Evolutionary conservation across 129 eudicot genomes (phyloP), one percentile per base, ranked within the genome.

Genomic region (Chrysanthemum makinoi): DNA sequence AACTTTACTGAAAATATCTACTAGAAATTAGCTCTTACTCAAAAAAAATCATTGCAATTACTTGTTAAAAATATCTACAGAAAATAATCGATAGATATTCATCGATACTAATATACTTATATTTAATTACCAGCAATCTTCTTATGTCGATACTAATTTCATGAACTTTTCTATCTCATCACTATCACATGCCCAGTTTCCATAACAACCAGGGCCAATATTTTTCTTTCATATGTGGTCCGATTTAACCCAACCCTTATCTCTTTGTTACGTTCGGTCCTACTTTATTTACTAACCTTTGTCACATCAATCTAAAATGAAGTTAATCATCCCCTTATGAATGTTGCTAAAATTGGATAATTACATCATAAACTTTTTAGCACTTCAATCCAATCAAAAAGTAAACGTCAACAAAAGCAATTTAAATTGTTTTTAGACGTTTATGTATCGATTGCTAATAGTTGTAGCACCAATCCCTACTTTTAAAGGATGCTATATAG

Each of bases 251-350:
- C 72, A 51, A 54, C 61, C 65, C 73, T 75, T 67, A 75, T 75
- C 80, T 67, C 68, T 75, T 75, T 67, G 44, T 58, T 67, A 75
- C 62, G 62, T 57, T 67, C 67, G 80, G 68, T 57, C 74, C 80
- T 57, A 66, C 73, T 28, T 57, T 62, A 39, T 39, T 39, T 39
- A 8, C 24, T 75, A 58, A 75, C 67, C 80, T 54, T 75, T 30
- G 73, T 75, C 74, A 75, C 73, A 75, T 75, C 80, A 75, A 66
- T 56, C 67, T 43, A 12, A 10, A 48, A 17, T 35, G 0, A 33
- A 54, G 10, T 10, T 17, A 16, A 69, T 16, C 10, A 69, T 47
- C 48, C 68, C 65, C 76, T 10, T 71, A 72, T 26, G 19, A 60
- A 16, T 60, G 19, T 73, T 17, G 62, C 28, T 20, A 44, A 46